These are phyloP conservation scores for Metschnikowia sp. DNA, from an alignment of 805 yeast genomes.

Conservation along the genomic window DNA sequence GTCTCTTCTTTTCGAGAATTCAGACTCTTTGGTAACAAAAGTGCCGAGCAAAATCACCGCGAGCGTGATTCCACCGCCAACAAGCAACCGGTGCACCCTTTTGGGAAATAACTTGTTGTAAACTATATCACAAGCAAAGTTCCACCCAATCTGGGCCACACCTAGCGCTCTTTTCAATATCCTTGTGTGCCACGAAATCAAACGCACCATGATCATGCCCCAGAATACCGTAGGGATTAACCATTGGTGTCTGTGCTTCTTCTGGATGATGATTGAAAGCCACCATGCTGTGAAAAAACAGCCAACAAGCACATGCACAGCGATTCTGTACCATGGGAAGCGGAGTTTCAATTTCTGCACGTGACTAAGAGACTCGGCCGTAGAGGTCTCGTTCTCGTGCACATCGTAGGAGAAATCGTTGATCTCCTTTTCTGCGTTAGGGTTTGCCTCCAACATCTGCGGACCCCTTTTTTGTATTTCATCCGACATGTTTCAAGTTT, in stretches of 20 bases:
- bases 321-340: conserved; percentile 16
- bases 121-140: conserved; percentile 28
- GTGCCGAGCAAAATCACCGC: conserved; percentile 53
- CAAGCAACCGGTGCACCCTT: conserved; percentile 35
- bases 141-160: conserved; percentile 22
- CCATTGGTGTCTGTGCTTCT: conserved; percentile 49
- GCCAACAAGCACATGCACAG: conserved; percentile 19
- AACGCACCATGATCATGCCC: conserved; percentile 47
- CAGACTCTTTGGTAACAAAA: conserved; percentile 47
- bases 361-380: conserved; percentile 5
- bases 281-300: conserved; percentile 36
- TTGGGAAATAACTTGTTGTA: conserved; percentile 41
- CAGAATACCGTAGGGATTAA: conserved; percentile 55
- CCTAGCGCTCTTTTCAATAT: conserved; percentile 16
- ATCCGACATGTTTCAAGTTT: conserved; percentile 1
- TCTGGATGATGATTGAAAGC: conserved; percentile 51
- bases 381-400: conserved; percentile 8
- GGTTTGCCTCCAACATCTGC: conserved; percentile 3
- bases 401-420: conserved; percentile 4
- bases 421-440: conserved; percentile 3
- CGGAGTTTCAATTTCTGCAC: conserved; percentile 11
- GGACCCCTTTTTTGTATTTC: conserved; percentile 5
- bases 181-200: conserved; percentile 49
- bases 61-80: conserved; percentile 44
- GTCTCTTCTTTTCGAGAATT: conserved; percentile 45